Evolutionary conservation across 2,329 filamentous ascomycete species (phyloP), one percentile per base, ranked within the genome.

Genomic region (Exophiala spinifera): DNA sequence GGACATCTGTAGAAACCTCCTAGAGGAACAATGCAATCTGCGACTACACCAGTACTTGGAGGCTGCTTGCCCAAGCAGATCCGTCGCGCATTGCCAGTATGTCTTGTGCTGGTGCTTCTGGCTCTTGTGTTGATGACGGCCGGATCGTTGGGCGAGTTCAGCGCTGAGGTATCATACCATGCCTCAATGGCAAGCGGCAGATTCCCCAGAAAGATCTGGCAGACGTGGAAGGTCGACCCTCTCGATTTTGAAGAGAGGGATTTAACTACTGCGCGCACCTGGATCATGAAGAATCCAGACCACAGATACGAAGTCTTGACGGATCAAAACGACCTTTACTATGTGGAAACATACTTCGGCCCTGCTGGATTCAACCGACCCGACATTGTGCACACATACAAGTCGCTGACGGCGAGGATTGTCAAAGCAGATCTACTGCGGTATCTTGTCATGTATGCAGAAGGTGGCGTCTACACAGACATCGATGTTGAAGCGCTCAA

Each of bases 131-230:
- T 80, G 46, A 70, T 77, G 49, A 78, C 78, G 60, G 66, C 73
- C 34, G 74, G 76, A 47, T 51, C 58, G 46, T 56, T 67, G 51
- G 23, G 67, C 64, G 46, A 66, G 61, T 62, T 67, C 61, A 60
- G 61, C 19, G 34, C 43, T 17, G 49, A 49, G n/a, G 36, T 53
- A 17, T 46, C 55, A 33, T 59, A 59, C 33, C 53, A 51, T 31
- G 40, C 56, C 11, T 53, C 37, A 4, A 14, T 34, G 33, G 47
- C n/a, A 10, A 53, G 51, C 4, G 51, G 52, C 17, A 25, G 34
- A n/a, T 89, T 84, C 63, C 86, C 79, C 4, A 77, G 77, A 51
- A 89, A 89, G 70, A 86, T 89, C 61, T 89, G 86, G 86, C 86
- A 89, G 69, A 86, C 83, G 0, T 89, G 86, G 86, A 89, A 88